Conservation (phyloP, 176 grass and related monocot species). For the Phragmites australis region DNA sequence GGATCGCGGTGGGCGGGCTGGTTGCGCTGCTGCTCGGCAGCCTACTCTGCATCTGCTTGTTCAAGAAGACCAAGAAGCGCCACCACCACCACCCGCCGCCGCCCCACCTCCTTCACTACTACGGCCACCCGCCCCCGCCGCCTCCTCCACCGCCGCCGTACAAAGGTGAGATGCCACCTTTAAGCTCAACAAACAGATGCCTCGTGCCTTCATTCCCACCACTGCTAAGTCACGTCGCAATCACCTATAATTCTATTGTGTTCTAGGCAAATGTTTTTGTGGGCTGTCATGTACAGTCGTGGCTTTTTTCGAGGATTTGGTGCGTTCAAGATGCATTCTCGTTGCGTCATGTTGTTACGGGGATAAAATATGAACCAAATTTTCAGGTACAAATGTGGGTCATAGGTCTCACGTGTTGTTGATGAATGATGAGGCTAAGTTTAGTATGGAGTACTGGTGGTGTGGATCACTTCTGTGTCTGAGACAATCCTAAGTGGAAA, state of each 20-base stretch:
- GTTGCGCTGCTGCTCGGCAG: slow-evolving; percentile 54
- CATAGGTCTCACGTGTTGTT: neutral
- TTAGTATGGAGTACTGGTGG: neutral
- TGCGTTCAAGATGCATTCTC: neutral
- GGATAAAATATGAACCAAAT: neutral
- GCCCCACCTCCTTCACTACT: slow-evolving; percentile 51
- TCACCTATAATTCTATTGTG: slow-evolving; percentile 23
- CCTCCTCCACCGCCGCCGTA: slow-evolving; percentile 38
- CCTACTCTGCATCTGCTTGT: slow-evolving; percentile 59
- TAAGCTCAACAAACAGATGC: neutral
- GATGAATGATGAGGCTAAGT: neutral
- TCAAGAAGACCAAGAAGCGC: slow-evolving; percentile 58
- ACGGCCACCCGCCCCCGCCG: slow-evolving; percentile 48
- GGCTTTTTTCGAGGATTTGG: neutral
- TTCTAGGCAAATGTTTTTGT: neutral
- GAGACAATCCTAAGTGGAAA: neutral
- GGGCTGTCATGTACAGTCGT: neutral
- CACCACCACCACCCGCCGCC: slow-evolving; percentile 39
- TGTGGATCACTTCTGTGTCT: slow-evolving; percentile 2
- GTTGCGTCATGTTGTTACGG: neutral
- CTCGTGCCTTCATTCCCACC: slow-evolving; percentile 7
- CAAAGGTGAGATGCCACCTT: slow-evolving; percentile 61
- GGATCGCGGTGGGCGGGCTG: slow-evolving; percentile 59
- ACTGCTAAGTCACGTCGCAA: slow-evolving; percentile 10
- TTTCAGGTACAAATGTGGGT: neutral